Evolutionary conservation across 768 basidiomycete species (phyloP), one percentile per base, ranked within the genome.

Genomic region (Boletus reticuloceps): DNA sequence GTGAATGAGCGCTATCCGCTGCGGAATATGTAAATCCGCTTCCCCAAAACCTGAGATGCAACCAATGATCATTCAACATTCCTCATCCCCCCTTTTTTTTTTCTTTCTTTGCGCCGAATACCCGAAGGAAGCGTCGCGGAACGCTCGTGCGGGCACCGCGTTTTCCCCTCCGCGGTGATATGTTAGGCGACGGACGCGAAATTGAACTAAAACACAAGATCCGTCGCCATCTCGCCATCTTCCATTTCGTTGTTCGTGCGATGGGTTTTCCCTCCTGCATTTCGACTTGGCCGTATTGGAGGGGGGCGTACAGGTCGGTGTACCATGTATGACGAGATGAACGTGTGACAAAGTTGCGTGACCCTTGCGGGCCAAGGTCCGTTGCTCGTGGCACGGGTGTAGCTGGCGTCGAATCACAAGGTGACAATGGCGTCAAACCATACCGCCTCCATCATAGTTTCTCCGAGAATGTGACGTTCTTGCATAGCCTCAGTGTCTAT

Each of bases 71-170:
- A 2, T 29, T 29, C 29, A 9, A 29, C 29, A 29, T 29, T 9
- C n/a, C 27, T 29, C 29, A 29, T 29, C 29, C 5, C 29, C 29
- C 29, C 29, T 2, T 22, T 2, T 6, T 29, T 29, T 29, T 29
- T 29, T 29, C 11, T 20, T 37, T 36, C 14, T 27, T 45, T 22
- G 34, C 39, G 6, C 56, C 62, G 49, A 49, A 47, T 42, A 3
- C 42, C 58, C 53, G 54, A 36, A 58, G 54, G 48, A 44, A 68
- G 48, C 19, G 50, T 66, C 61, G 66, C 66, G 64, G 65, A 58
- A 66, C 12, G 55, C 47, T 65, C 63, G 58, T 56, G 29, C 9
- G 31, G 34, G 16, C 6, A 16, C 36, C 25, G 10, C 46, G 31
- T 45, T 31, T 25, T 31, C 12, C 56, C 50, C 45, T 32, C 64